Percentiles rank a stretch among this genome's conserved stretches.
phyloP scores from a whole-genome alignment of 768 basidiomycete species.

The Hypsizygus marmoreus region DNA sequence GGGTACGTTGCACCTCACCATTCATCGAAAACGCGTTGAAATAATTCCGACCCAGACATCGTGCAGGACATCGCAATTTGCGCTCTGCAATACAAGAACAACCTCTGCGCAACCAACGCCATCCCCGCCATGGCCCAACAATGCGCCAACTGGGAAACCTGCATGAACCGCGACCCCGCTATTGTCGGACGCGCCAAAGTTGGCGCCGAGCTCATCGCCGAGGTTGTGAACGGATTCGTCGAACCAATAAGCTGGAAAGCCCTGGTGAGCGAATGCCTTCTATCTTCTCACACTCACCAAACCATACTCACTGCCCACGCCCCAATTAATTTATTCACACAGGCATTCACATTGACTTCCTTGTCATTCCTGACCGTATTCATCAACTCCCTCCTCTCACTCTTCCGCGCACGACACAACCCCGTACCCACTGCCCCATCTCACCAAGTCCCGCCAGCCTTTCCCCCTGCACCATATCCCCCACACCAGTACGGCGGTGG shows the following conservation, averaged over 20 bases:
- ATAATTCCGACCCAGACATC: constrained; percentile 56
- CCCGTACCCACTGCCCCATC: constrained; percentile 36
- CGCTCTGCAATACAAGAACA: constrained; percentile 76
- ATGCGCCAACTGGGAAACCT: constrained; percentile 89
- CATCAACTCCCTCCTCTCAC: constrained; percentile 76
- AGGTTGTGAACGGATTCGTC: constrained; percentile 94
- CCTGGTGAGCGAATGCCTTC: constrained; percentile 66
- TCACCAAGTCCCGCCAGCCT: constrained; percentile 34
- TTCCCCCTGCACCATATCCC: constrained; percentile 43
- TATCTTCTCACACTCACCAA: neutral
- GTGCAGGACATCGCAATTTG: constrained; percentile 92
- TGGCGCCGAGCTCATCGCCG: constrained; percentile 92
- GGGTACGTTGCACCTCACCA: constrained; percentile 49
- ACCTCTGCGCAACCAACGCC: constrained; percentile 73
- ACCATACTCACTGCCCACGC: constrained; percentile 15
- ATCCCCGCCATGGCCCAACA: constrained; percentile 88
- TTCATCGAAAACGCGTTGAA: neutral
- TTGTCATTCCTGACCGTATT: constrained; percentile 77
- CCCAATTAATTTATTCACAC: constrained; percentile 8
- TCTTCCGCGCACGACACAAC: constrained; percentile 71
- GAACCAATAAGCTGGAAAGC: constrained; percentile 99
- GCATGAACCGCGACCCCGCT: constrained; percentile 93
- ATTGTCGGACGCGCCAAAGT: constrained; percentile 88
- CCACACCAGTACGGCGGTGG: constrained; percentile 42
- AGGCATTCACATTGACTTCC: constrained; percentile 78